These are phyloP conservation scores for Zygoascus tannicola DNA, from an alignment of 805 yeast species.

Conservation along the genomic window DNA sequence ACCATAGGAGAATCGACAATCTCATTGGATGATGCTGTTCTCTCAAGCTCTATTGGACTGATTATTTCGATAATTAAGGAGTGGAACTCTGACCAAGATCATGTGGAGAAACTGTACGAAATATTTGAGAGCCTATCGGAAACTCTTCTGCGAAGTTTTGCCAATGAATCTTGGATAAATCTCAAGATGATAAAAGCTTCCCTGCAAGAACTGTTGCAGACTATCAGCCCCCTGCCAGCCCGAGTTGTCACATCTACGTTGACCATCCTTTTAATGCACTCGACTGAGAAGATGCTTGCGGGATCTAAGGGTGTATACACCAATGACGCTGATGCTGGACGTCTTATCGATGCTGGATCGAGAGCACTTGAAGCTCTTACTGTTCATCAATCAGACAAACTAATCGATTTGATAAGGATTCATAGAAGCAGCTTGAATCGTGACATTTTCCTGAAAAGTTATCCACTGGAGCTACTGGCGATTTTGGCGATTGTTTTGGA, in stretches of 20 bases:
- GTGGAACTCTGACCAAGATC: not conserved
- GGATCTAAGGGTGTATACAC: not conserved
- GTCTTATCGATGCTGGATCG: not conserved
- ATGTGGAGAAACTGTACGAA: not conserved
- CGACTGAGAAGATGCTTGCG: not conserved
- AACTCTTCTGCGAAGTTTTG: not conserved
- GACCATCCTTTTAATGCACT: not conserved
- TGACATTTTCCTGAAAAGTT: not conserved
- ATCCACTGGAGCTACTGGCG: not conserved
- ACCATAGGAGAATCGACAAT: not conserved
- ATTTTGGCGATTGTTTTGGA: not conserved
- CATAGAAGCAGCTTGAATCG: slow-evolving; percentile 3
- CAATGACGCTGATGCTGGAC: not conserved
- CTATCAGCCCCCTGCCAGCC: not conserved
- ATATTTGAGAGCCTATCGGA: not conserved
- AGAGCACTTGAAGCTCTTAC: not conserved
- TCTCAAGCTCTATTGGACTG: not conserved
- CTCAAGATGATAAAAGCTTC: not conserved
- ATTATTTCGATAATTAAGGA: not conserved
- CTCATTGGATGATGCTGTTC: not conserved
- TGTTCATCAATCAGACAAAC: not conserved
- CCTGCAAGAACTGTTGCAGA: not conserved
- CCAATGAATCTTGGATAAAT: not conserved
- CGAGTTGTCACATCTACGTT: not conserved
- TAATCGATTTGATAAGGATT: not conserved